A percentile compares a stretch with the other conserved stretches of the same genome.
phyloP scores from a whole-genome alignment of 371 early-diverging fungal genomes.

The Rhizopus delemar region DNA sequence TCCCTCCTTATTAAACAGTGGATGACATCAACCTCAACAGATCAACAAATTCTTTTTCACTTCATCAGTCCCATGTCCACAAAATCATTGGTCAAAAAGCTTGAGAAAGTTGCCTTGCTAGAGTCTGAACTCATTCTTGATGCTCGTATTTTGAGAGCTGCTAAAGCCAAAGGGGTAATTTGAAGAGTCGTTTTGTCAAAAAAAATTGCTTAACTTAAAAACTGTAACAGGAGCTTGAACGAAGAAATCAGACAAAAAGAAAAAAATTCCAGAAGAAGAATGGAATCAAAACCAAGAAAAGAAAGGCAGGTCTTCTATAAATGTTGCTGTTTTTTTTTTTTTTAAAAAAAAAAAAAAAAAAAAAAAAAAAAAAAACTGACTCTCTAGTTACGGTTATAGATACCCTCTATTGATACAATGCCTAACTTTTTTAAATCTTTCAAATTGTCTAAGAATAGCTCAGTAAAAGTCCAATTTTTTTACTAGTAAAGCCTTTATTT shows the following conservation, averaged over 20 bases:
- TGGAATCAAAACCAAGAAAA: conserved; percentile 7
- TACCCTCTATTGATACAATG: conserved; percentile 5
- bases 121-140: conserved; percentile 8
- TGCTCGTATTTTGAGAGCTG: conserved; percentile 5
- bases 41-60: too few species aligned
- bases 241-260: conserved; percentile 7
- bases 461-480: conserved; percentile 8
- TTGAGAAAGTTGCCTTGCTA: conserved; percentile 4
- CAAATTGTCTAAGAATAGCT: conserved; percentile 9
- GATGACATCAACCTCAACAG: background rate
- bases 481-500: conserved; percentile 6
- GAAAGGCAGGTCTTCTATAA: conserved; percentile 5
- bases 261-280: conserved; percentile 2
- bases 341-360: too few species aligned
- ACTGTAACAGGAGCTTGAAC: conserved; percentile 6
- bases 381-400: conserved; percentile 5
- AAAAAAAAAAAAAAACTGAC: conserved; percentile 3
- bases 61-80: conserved; percentile 2
- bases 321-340: conserved; percentile 1
- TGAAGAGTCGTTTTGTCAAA: conserved; percentile 1
- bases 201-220: conserved; percentile 4
- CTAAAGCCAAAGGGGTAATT: conserved; percentile 3
- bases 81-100: conserved; percentile 1
- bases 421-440: conserved; percentile 7
- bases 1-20: background rate